Conservation (phyloP, 192 early-diverging fungal genomes). For the Backusella macrospora region DNA sequence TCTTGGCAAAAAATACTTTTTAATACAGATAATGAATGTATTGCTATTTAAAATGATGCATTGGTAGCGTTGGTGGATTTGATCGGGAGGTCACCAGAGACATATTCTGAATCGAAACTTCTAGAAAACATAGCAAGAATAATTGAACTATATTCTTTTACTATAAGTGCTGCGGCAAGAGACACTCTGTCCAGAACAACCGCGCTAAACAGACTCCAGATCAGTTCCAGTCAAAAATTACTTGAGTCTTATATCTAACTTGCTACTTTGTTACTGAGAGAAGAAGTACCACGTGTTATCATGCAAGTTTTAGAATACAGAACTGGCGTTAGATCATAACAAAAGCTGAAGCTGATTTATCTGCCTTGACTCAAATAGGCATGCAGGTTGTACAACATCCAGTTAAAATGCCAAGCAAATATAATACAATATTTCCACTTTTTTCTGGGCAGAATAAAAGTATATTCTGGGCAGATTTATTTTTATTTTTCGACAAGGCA, state of each 20-base stretch:
- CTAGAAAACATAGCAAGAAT: not conserved
- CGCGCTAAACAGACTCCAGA: not conserved
- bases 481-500: no score
- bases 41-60: not conserved
- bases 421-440: no score
- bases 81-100: not conserved
- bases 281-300: not conserved
- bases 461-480: no score
- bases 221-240: not conserved
- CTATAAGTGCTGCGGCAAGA: not conserved
- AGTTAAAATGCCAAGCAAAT: not conserved
- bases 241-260: not conserved
- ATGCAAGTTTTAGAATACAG: not conserved
- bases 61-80: not conserved
- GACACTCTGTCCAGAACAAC: not conserved
- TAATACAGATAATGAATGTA: not conserved
- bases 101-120: not conserved
- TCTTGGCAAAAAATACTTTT: not conserved
- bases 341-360: slow-evolving; percentile 20
- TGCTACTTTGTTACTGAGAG: not conserved
- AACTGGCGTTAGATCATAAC: slow-evolving; percentile 23
- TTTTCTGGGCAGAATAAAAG: no score
- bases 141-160: not conserved
- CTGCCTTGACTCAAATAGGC: slow-evolving; percentile 6
- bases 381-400: not conserved